Base-by-base conservation (phyloP, 768 basidiomycete species). In the Auriscalpium orientale region DNA sequence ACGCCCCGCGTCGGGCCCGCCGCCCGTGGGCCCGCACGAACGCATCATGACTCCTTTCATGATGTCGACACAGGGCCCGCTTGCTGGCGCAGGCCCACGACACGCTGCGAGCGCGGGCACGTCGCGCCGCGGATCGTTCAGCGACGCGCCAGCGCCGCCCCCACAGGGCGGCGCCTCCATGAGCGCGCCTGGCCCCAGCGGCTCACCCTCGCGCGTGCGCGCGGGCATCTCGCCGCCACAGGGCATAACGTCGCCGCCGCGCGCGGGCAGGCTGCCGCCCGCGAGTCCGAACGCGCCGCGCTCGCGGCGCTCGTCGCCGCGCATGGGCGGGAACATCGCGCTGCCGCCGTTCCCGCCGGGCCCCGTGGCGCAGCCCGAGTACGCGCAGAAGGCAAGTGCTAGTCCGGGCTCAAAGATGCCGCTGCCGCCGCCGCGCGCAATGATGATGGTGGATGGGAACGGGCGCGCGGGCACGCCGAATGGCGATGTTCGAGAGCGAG, bases 1-100 rank as follows among this genome's bases (percentile, higher is more conserved):
- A 10, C 53, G 58, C 20, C 58, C 58, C 12, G 58, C 62, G 21
- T 52, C 60, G 37, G 64, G 63, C 34, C 64, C 66, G 47, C 58
- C 61, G 12, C 62, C 58, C 8, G 49, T 61, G 48, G 62, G 65
- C 11, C 58, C 62, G 15, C 66, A 67, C 37, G 70, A 71, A 20
- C 67, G 67, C 20, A 46, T 65, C 49, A 63, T 68, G 58, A 66
- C 67, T 8, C 67, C 69, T 8, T 66, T 69, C 54, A 62, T 63
- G 12, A 66, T 66, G 63, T 59, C 63, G 22, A 61, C 69, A 13
- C n/a, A 36, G 43, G 38, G 44, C 22, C 40, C 20, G 18, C 51
- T 13, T 34, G 50, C 51, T 37, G 13, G n/a, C 13, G 18, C 33
- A 21, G 51, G 52, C 35, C 50, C 40, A 8, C 51, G 54, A 8